Percentiles rank a stretch among this genome's conserved stretches.
Conservation (phyloP, 163 green algal genomes). For the Trebouxia gelatinosa region DNA sequence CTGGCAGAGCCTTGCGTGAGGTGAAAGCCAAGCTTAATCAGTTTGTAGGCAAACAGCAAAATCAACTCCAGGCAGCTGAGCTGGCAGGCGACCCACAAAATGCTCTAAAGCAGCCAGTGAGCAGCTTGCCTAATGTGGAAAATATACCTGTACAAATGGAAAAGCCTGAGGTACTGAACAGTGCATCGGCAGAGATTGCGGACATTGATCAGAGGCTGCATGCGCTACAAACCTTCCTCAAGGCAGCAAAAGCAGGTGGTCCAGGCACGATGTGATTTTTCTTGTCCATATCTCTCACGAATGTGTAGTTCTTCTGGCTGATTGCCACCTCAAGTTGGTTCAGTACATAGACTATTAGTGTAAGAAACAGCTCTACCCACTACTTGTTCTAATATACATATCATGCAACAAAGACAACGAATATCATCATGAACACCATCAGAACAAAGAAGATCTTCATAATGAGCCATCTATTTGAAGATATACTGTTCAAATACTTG, state of each 20-base stretch:
- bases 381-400: background rate
- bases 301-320: too few species aligned
- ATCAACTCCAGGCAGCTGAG: background rate
- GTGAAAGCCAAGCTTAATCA: constrained; percentile 65
- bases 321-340: too few species aligned
- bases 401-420: constrained; percentile 42
- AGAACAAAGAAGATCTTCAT: constrained; percentile 74
- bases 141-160: too few species aligned
- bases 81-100: background rate
- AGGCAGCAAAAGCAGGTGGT: constrained; percentile 36
- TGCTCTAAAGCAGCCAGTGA: too few species aligned
- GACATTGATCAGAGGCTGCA: constrained; percentile 82
- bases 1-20: constrained; percentile 53
- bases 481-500: constrained; percentile 95
- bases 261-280: too few species aligned
- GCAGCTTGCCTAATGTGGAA: too few species aligned
- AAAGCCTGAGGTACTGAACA: constrained; percentile 28
- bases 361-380: too few species aligned
- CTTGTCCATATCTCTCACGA: too few species aligned
- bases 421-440: constrained; percentile 41
- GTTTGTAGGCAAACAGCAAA: constrained; percentile 32
- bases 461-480: constrained; percentile 92
- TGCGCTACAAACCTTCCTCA: constrained; percentile 74
- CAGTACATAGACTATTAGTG: too few species aligned
- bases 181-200: constrained; percentile 68